Conservation (phyloP, 768 basidiomycete genomes). For the Hemileccinum rubropunctum region DNA sequence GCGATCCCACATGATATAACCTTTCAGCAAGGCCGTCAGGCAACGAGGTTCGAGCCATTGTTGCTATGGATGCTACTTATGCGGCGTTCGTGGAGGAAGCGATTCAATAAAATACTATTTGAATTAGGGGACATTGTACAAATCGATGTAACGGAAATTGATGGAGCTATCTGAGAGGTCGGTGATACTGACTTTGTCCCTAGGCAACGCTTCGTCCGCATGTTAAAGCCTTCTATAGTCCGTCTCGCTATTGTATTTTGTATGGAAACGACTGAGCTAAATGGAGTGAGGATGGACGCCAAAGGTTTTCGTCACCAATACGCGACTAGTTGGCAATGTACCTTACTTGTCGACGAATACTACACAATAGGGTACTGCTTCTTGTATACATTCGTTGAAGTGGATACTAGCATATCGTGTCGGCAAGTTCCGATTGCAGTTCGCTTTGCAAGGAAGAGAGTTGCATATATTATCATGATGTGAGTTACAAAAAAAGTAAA, state of each 20-base stretch:
- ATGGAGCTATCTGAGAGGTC: not conserved
- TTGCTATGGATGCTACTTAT: conserved; percentile 7
- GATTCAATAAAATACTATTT: conserved; percentile 27
- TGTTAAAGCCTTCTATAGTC: not conserved
- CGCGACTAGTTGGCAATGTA: no score
- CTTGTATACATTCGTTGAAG: no score
- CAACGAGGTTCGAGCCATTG: conserved; percentile 43
- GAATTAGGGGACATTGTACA: conserved; percentile 1
- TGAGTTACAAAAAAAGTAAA: no score
- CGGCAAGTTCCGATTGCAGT: no score
- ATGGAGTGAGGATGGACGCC: not conserved
- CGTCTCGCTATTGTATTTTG: not conserved
- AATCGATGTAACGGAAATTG: conserved; percentile 1
- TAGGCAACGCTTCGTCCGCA: not conserved
- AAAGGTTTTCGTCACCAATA: not conserved
- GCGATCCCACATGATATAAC: conserved; percentile 34
- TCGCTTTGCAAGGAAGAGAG: no score
- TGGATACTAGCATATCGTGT: no score
- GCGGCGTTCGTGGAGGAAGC: conserved; percentile 24
- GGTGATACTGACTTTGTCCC: no score
- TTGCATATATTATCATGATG: no score
- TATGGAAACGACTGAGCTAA: not conserved
- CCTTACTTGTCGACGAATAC: no score
- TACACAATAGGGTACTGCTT: no score
- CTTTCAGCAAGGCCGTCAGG: conserved; percentile 34